phyloP scores from a whole-genome alignment of 768 basidiomycete genomes.

The Calocera viscosa region DNA sequence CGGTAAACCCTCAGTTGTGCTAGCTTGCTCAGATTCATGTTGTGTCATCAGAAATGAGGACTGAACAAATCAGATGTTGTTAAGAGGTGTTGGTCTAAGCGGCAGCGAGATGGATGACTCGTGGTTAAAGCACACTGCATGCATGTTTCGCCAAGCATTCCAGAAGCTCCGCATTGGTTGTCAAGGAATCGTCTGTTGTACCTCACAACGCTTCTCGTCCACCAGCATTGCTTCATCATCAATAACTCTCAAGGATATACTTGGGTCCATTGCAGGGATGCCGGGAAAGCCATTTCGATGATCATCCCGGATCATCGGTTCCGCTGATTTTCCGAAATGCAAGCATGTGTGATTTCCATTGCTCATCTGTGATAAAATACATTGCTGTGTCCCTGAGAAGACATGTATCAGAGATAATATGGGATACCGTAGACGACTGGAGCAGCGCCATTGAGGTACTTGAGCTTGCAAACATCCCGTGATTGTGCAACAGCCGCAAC shows the following conservation, averaged over 20 bases:
- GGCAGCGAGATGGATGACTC: no score
- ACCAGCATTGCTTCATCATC: no score
- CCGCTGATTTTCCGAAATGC: neutral
- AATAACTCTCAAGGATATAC: no score
- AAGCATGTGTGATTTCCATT: neutral
- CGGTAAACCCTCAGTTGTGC: neutral
- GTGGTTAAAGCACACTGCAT: no score
- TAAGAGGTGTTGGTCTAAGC: neutral
- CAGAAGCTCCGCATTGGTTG: no score
- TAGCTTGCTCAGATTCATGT: neutral
- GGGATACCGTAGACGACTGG: slow-evolving; percentile 94
- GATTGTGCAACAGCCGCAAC: slow-evolving; percentile 69
- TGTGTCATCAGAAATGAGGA: neutral
- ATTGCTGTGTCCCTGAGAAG: neutral
- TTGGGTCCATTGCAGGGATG: no score
- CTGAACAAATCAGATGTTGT: neutral
- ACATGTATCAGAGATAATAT: slow-evolving; percentile 51
- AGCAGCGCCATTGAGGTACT: slow-evolving; percentile 88
- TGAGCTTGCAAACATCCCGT: slow-evolving; percentile 72
- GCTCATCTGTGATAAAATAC: slow-evolving; percentile 16
- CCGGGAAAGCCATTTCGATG: neutral
- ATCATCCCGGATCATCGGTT: neutral
- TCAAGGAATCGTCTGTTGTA: no score
- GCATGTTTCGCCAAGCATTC: no score
- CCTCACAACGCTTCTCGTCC: no score